Base-by-base conservation (phyloP, 2,329 filamentous ascomycete species). In the Aspergillus terreus region DNA sequence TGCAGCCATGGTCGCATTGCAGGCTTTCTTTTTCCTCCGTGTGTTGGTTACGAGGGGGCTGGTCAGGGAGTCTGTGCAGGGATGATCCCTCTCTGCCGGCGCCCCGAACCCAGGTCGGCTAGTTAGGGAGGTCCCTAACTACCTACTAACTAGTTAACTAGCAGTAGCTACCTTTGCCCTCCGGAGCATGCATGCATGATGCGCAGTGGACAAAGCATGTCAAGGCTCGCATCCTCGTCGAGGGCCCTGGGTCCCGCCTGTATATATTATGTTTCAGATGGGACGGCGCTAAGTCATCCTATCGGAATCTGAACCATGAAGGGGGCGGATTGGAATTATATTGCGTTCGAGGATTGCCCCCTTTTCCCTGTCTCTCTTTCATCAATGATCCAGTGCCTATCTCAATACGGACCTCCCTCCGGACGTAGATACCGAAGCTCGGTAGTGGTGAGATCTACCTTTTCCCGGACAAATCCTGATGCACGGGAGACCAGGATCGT, bases 201-300 rank as follows among this genome's bases (percentile, higher is more conserved):
- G 27, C 7, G 27, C 27, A 11, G 7, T 30, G 14, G 35, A 17
- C 9, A 38, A 38, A n/a, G 35, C 35, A 38, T n/a, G 35, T 17
- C 14, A 38, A 38, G 35, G 11, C 35, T 17, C 35, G 14, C 35
- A 38, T n/a, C 40, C 40, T 21, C n/a, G 40, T 19, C 19, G 14
- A 19, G 40, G 15, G 17, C 15, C 40, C n/a, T 5, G 40, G 19
- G 19, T 23, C 7, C 17, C 36, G 21, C 14, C 11, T 14, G 23
- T 14, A n/a, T 27, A 44, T 27, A 44, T 32, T 44, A 44, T 44
- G 42, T 44, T 32, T 44, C 42, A 44, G 42, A 27, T 25, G 15
- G 42, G 14, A 23, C 23, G 42, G 42, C 42, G 25, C 42, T 44
- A 44, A 44, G 12, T 27, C 5, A 44, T 44, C 42, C 42, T 44